Conservation (phyloP, 2,329 filamentous ascomycete species). For the Paraphaeosphaeria sporulosa region DNA sequence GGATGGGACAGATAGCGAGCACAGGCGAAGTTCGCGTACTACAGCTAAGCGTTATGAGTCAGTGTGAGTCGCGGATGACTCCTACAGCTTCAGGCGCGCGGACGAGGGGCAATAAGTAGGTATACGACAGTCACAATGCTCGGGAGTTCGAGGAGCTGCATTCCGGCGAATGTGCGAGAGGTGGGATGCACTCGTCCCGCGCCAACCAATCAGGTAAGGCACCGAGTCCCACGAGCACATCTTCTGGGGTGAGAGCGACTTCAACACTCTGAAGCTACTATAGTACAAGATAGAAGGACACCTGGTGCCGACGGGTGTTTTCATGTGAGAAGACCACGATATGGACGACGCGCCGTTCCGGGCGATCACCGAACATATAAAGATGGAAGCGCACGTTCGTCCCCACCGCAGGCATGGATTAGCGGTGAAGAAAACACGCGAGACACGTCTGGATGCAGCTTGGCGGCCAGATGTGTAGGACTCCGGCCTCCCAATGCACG, state of each 20-base stretch:
- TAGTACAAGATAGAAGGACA: slow-evolving; percentile 18
- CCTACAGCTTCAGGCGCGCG: slow-evolving; percentile 19
- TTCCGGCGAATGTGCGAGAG: slow-evolving; percentile 28
- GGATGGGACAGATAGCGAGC: slow-evolving; percentile 32
- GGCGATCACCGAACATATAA: slow-evolving; percentile 25
- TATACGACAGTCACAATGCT: slow-evolving; percentile 14
- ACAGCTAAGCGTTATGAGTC: slow-evolving; percentile 25
- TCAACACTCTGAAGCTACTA: slow-evolving; percentile 24
- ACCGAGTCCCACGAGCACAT: slow-evolving; percentile 35
- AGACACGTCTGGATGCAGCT: slow-evolving; percentile 14
- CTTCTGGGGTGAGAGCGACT: slow-evolving; percentile 32
- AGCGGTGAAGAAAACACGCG: slow-evolving; percentile 31
- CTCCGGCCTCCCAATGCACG: neutral
- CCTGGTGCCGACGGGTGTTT: slow-evolving; percentile 12
- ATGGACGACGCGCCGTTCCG: slow-evolving; percentile 1
- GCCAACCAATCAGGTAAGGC: slow-evolving; percentile 35
- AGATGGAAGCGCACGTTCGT: slow-evolving; percentile 20
- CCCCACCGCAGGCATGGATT: slow-evolving; percentile 30
- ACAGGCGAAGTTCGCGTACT: slow-evolving; percentile 19
- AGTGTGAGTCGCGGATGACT: slow-evolving; percentile 20
- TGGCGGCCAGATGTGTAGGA: slow-evolving; percentile 14
- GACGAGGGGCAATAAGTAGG: slow-evolving; percentile 5
- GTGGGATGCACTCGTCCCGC: slow-evolving; percentile 20
- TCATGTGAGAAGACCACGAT: slow-evolving; percentile 11
- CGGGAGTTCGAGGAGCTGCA: slow-evolving; percentile 12